Percentiles rank a stretch among this genome's conserved stretches.
These are phyloP conservation scores for barrel medic (Medicago truncatula) DNA, from an alignment of 306 rosid species.

Conservation along the genomic window MtrunA17r5.0-ANR NC_053048.1:34368001-34368500, in stretches of 20 bases:
- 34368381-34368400: slow-evolving; percentile 41
- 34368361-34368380: slow-evolving; percentile 57
- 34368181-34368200: slow-evolving; percentile 45
- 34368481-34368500: slow-evolving; percentile 74
- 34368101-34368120: slow-evolving; percentile 47
- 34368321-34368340: slow-evolving; percentile 50
- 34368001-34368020: background rate
- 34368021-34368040: slow-evolving; percentile 23
- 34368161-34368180: slow-evolving; percentile 23
- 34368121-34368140: slow-evolving; percentile 39
- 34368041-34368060: slow-evolving; percentile 40
- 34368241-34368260: slow-evolving; percentile 57
- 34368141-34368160: slow-evolving; percentile 31
- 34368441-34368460: slow-evolving; percentile 88
- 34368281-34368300: slow-evolving; percentile 53
- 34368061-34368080: slow-evolving; percentile 39
- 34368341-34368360: slow-evolving; percentile 58
- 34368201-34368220: slow-evolving; percentile 58
- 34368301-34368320: slow-evolving; percentile 66
- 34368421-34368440: slow-evolving; percentile 92
- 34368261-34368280: slow-evolving; percentile 68
- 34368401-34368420: slow-evolving; percentile 57
- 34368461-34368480: slow-evolving; percentile 89
- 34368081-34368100: slow-evolving; percentile 30
- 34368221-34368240: slow-evolving; percentile 66